These are phyloP conservation scores for Mentha longifolia DNA, from an alignment of 257 asterid genomes.

Conservation along the genomic window DNA sequence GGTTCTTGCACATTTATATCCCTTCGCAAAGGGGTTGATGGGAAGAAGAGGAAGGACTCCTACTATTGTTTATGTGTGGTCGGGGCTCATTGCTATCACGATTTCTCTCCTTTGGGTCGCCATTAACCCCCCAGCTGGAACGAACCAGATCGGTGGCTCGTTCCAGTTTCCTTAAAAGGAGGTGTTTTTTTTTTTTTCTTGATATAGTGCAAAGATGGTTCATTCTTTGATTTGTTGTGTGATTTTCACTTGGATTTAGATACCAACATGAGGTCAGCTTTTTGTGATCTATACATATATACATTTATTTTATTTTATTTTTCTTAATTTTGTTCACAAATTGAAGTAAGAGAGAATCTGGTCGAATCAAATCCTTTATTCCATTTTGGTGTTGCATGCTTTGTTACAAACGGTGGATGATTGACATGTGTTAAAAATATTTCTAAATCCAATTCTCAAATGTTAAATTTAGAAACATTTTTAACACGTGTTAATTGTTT, in stretches of 20 bases:
- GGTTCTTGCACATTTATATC: constrained; percentile 70
- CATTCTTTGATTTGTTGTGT: constrained; percentile 28
- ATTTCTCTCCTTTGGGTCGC: constrained; percentile 68
- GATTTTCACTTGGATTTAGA: constrained; percentile 6
- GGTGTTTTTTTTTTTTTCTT: not conserved
- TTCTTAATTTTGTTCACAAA: not conserved
- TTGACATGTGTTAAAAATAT: too few relatives aligned
- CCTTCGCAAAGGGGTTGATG: constrained; percentile 68
- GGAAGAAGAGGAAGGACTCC: constrained; percentile 69
- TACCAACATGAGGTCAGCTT: not conserved
- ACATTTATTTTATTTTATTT: too few relatives aligned
- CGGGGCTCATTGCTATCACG: constrained; percentile 59
- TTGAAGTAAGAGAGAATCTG: not conserved
- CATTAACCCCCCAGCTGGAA: constrained; percentile 54
- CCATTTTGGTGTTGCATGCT: too few relatives aligned
- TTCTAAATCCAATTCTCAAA: too few relatives aligned
- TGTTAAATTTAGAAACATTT: too few relatives aligned
- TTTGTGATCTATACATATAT: not conserved
- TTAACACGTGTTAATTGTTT: too few relatives aligned
- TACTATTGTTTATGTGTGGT: constrained; percentile 63
- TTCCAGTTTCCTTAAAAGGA: constrained; percentile 51
- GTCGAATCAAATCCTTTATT: too few relatives aligned
- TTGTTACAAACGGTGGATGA: too few relatives aligned
- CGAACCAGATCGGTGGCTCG: constrained; percentile 54
- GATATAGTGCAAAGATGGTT: not conserved